Evolutionary conservation across 805 yeast species (phyloP), one percentile per base, ranked within the genome.

Genomic region (Lachancea waltii): DNA sequence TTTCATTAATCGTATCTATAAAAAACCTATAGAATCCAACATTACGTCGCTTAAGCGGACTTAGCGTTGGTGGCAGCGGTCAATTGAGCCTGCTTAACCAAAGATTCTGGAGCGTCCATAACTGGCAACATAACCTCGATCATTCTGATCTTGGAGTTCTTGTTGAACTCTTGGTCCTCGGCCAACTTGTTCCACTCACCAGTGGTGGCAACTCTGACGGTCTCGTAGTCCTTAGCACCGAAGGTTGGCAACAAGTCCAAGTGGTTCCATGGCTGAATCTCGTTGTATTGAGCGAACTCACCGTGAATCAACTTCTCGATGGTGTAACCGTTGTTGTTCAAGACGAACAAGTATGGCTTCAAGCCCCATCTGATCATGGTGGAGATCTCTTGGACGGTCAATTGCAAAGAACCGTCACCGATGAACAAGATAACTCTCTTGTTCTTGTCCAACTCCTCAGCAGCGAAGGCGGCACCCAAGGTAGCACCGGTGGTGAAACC

Each of bases 321-420:
- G 51, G 86, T 79, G 69, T 79, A 80, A 60, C 86, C 86, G 47
- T 72, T 75, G 64, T 80, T 80, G 68, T 79, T 80, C 57, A 80
- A 68, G 23, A 80, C 75, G 56, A 79, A 79, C 54, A 80, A 62
- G 65, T 79, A 79, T 53, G 85, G 85, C 46, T 70, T 76, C 53
- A 76, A 68, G 44, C 72, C 70, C 80, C 81, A 75, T 62, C 79
- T 73, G 56, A 76, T 68, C 72, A 77, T 72, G 47, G 83, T 79
- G 40, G 82, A 75, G 56, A 79, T 76, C 58, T 81, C 82, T 66
- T 79, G 85, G 24, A 77, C 83, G 10, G 86, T 79, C 62, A 79
- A 70, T 65, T 79, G 86, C 52, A 79, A 67, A 31, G 85, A 79
- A 60, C 86, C 86, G 60, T 79, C 86, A 67, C 86, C 86, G 48